phyloP scores from a whole-genome alignment of 75 land plant species.

The Picea sitchensis region DNA sequence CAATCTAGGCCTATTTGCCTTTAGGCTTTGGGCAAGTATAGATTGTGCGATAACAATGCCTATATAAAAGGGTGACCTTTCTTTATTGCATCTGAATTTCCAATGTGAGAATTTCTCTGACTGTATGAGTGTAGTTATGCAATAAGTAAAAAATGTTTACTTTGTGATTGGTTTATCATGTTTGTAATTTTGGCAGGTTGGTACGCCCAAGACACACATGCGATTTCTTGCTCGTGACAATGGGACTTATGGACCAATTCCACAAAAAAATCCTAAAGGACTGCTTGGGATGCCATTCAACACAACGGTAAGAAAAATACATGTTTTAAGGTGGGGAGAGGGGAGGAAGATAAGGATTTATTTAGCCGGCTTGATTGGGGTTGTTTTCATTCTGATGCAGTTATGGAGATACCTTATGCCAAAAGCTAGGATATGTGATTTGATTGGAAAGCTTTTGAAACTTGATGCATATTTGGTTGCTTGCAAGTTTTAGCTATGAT shows the following conservation, averaged over 20 bases:
- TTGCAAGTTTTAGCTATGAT: neutral
- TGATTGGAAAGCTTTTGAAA: constrained; percentile 5
- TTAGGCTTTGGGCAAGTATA: too few species aligned
- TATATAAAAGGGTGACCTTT: neutral
- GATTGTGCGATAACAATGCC: neutral
- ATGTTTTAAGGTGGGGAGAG: neutral
- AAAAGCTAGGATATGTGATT: neutral
- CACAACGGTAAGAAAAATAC: constrained; percentile 68
- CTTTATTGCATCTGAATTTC: neutral
- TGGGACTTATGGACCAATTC: constrained; percentile 99
- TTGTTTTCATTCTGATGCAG: neutral
- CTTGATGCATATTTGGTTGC: neutral
- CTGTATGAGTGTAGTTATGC: neutral
- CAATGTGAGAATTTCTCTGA: neutral
- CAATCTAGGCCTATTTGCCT: too few species aligned
- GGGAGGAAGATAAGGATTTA: neutral
- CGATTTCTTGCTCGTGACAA: constrained; percentile 85
- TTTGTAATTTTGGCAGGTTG: constrained; percentile 50
- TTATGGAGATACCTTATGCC: neutral
- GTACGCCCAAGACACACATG: constrained; percentile 93
- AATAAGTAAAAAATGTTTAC: neutral
- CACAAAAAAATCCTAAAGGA: constrained; percentile 80
- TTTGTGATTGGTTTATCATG: neutral
- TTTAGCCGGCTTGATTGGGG: neutral
- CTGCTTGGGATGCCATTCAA: constrained; percentile 97